Conservation (phyloP, 164 flowering plant species). For the Tinospora cordifolia region DNA sequence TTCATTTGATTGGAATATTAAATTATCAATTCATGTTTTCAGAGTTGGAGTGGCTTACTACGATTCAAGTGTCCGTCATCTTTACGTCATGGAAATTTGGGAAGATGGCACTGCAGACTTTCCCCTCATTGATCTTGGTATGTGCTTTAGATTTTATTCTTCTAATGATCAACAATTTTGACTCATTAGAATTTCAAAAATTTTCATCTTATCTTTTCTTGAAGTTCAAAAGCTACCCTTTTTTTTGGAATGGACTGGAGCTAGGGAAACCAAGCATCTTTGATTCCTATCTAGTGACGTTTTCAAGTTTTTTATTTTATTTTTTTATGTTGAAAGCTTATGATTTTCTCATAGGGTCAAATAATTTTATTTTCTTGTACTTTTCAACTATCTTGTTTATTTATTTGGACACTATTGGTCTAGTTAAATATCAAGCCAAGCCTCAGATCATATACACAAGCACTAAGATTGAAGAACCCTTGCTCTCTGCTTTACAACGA, state of each 20-base stretch:
- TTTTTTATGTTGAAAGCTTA: neutral
- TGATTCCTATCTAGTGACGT: neutral
- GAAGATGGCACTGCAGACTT: slow-evolving; percentile 73
- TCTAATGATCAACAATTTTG: neutral
- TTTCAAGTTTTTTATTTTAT: neutral
- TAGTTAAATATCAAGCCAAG: slow-evolving; percentile 89
- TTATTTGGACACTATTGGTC: slow-evolving; percentile 12
- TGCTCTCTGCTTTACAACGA: slow-evolving; percentile 70
- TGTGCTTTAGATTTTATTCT: neutral
- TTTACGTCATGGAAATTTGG: slow-evolving; percentile 84
- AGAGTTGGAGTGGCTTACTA: slow-evolving; percentile 91
- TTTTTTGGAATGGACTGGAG: neutral
- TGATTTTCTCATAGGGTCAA: slow-evolving; percentile 7
- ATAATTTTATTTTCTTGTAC: neutral
- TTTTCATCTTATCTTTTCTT: neutral
- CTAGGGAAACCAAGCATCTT: neutral
- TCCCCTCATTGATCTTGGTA: slow-evolving; percentile 78
- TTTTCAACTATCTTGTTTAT: neutral
- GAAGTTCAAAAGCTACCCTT: neutral
- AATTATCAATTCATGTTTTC: slow-evolving; percentile 13
- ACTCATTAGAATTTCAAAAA: neutral
- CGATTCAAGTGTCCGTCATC: slow-evolving; percentile 68
- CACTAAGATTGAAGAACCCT: slow-evolving; percentile 80
- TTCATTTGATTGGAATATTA: neutral
- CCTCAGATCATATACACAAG: slow-evolving; percentile 78